Base-by-base conservation (phyloP, 2,329 filamentous ascomycete species). In the Talaromyces sp. region DNA sequence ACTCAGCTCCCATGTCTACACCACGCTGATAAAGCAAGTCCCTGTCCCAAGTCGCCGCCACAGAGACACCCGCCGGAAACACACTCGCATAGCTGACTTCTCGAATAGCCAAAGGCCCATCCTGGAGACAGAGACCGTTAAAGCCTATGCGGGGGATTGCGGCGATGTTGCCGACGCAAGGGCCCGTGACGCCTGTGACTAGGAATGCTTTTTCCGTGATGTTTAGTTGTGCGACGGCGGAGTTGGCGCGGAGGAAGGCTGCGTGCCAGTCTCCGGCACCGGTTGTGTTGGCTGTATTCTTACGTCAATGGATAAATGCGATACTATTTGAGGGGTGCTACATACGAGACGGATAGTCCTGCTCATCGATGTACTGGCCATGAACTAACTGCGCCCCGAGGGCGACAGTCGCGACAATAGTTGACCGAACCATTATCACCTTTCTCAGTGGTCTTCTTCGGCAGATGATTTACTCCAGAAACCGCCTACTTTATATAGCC, bases 61-160 rank as follows among this genome's bases (percentile, higher is more conserved):
- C 84, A 0, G 89, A 91, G 67, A 93, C 89, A 41, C 90, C 90
- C 15, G 89, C 85, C 1, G 90, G 89, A 69, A 93, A 93, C 0
- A 87, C 89, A 1, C 89, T 91, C 52, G 88, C 85, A 67, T 90
- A 87, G 68, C 91, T 89, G 3, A 87, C 86, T 17, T 85, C 84
- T 7, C 89, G 85, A 22, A 93, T 81, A 25, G 90, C 89, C 65
- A 77, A 75, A 1, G 73, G 74, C 5, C 74, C 77, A 69, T 80
- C 78, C 37, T 78, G 73, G 7, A 80, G 67, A 66, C 78, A 80
- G 10, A 80, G 64, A 1, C 76, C 77, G 11, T 74, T 74, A 63
- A 77, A 80, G 7, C 72, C 72, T 13, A 78, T 67, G 39, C 71
- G 70, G 5, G 70, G 70, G 22, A 76, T 73, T 17, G 72, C 70